These are phyloP conservation scores for Musa schizocarpa DNA, from an alignment of 176 grass and related monocot species.

Conservation along the genomic window DNA sequence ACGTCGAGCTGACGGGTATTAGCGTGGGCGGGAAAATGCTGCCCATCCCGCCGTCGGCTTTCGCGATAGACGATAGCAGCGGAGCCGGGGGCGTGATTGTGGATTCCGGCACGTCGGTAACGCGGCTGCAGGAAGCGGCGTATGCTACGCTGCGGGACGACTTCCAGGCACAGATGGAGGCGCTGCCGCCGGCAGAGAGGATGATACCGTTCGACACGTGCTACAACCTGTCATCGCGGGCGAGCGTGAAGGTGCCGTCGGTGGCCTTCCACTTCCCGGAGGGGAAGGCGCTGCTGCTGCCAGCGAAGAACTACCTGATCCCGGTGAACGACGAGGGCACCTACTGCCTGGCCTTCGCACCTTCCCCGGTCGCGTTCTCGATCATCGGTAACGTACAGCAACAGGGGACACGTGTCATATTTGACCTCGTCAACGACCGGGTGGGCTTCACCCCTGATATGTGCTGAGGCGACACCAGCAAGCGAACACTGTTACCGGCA, in stretches of 20 bases:
- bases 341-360: constrained; percentile 80
- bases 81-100: constrained; percentile 69
- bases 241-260: constrained; percentile 63
- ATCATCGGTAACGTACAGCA: constrained; percentile 96
- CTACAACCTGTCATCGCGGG: constrained; percentile 63
- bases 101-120: constrained; percentile 71
- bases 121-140: constrained; percentile 34
- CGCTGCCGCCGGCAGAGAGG: constrained; percentile 16
- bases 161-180: constrained; percentile 27
- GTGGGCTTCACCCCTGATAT: constrained; percentile 68
- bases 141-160: constrained; percentile 52
- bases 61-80: constrained; percentile 40
- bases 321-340: constrained; percentile 49
- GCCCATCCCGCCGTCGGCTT: constrained; percentile 27
- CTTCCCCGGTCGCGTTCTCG: constrained; percentile 46
- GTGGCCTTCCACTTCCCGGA: constrained; percentile 50
- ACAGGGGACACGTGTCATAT: constrained; percentile 65
- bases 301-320: constrained; percentile 90
- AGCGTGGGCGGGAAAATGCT: constrained; percentile 49
- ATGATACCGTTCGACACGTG: constrained; percentile 82
- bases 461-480: constrained; percentile 25
- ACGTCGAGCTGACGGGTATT: constrained; percentile 48
- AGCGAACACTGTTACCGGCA: no score
- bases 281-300: constrained; percentile 42
- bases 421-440: constrained; percentile 48